A percentile compares a stretch with the other conserved stretches of the same genome.
phyloP scores from a whole-genome alignment of 495 filamentous ascomycete genomes.

The Aspergillus panamensis region DNA sequence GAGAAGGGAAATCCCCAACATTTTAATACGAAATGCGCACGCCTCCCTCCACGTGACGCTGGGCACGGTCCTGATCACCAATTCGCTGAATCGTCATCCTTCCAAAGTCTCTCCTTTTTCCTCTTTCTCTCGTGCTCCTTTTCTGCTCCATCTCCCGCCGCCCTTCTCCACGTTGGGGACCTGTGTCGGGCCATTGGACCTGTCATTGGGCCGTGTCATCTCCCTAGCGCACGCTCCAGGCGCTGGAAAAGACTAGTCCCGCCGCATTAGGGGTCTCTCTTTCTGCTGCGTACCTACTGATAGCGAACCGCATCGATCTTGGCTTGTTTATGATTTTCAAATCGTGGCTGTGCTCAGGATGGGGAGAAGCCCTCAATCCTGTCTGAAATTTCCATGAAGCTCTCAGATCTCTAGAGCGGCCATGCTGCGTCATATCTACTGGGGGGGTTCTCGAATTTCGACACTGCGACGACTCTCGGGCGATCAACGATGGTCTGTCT shows the following conservation, averaged over 20 bases:
- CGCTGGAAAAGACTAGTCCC: constrained; percentile 4
- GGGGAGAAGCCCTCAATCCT: background rate
- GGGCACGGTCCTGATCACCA: constrained; percentile 18
- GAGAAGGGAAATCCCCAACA: background rate
- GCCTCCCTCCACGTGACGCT: constrained; percentile 18
- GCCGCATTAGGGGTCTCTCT: constrained; percentile 5
- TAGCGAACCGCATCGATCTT: constrained; percentile 15
- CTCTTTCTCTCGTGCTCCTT: constrained; percentile 8
- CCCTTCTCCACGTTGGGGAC: constrained; percentile 9
- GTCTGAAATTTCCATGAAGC: no score
- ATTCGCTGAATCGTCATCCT: constrained; percentile 4
- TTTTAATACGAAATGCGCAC: constrained; percentile 11
- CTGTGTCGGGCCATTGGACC: background rate
- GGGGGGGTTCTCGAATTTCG: background rate
- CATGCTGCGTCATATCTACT: no score
- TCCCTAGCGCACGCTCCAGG: constrained; percentile 4
- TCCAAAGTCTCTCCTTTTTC: constrained; percentile 17
- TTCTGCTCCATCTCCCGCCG: constrained; percentile 11
- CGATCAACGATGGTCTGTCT: background rate
- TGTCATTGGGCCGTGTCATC: constrained; percentile 12
- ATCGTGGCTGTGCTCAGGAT: constrained; percentile 13
- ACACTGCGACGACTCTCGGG: background rate
- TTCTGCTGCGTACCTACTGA: constrained; percentile 8
- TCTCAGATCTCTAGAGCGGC: no score
- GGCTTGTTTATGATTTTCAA: constrained; percentile 11